These are phyloP conservation scores for Epichloe hybrida DNA, from an alignment of 2,329 filamentous ascomycete genomes.

Conservation along the genomic window DNA sequence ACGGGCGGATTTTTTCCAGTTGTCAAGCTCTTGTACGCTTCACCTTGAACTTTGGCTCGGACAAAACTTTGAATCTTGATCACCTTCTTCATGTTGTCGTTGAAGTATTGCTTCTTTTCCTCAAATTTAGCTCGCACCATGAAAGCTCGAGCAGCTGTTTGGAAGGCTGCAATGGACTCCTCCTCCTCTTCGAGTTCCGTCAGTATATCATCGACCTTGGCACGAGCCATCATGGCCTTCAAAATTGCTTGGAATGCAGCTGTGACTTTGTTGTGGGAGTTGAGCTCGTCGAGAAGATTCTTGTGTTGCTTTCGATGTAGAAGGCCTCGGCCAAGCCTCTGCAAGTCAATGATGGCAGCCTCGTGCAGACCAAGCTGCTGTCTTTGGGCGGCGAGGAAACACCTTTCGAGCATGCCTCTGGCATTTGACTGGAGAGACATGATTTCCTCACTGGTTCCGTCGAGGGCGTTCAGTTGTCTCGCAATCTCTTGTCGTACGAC, in stretches of 20 bases:
- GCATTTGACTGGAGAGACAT: constrained; percentile 43
- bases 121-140: constrained; percentile 62
- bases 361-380: constrained; percentile 45
- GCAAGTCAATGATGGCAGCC: constrained; percentile 44
- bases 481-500: constrained; percentile 39
- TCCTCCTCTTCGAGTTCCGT: constrained; percentile 73
- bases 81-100: constrained; percentile 96
- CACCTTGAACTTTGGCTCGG: constrained; percentile 84
- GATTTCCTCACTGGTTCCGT: constrained; percentile 30
- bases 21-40: constrained; percentile 95
- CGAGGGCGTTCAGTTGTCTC: constrained; percentile 33
- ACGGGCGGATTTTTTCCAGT: constrained; percentile 94
- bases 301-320: constrained; percentile 46
- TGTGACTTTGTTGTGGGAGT: constrained; percentile 53
- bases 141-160: constrained; percentile 59
- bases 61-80: constrained; percentile 98
- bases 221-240: constrained; percentile 67
- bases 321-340: constrained; percentile 54
- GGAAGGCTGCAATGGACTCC: constrained; percentile 58
- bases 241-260: constrained; percentile 59
- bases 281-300: constrained; percentile 54
- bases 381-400: constrained; percentile 32
- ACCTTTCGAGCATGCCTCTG: constrained; percentile 48
- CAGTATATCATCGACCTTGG: constrained; percentile 59
- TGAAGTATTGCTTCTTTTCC: constrained; percentile 79